A percentile compares a stretch with the other conserved stretches of the same genome.
Conservation (phyloP, 495 filamentous ascomycete genomes). For the Parachaetomium inaequale region DNA sequence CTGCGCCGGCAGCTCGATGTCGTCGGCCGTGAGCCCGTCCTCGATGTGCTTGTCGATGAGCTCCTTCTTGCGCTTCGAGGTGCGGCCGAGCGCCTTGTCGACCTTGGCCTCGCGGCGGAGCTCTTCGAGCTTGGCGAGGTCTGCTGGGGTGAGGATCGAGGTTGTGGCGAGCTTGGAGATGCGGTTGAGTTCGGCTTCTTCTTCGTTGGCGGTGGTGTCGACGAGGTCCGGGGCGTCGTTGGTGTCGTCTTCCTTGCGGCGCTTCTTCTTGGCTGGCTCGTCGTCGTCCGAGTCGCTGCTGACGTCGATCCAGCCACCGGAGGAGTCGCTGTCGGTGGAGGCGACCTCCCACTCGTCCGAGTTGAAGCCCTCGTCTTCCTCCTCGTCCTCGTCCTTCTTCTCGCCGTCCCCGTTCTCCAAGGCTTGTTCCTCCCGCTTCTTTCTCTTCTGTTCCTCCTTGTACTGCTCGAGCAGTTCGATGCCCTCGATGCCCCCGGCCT, state of each 20-base stretch:
- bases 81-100: slow-evolving; percentile 52
- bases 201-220: slow-evolving; percentile 32
- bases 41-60: slow-evolving; percentile 63
- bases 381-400: slow-evolving; percentile 37
- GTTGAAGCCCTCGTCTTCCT: slow-evolving; percentile 62
- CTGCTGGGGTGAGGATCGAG: slow-evolving; percentile 83
- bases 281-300: slow-evolving; percentile 74
- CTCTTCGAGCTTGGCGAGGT: slow-evolving; percentile 87
- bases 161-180: slow-evolving; percentile 72
- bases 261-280: slow-evolving; percentile 63
- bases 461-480: slow-evolving; percentile 86
- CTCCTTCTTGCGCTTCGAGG: slow-evolving; percentile 46
- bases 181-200: slow-evolving; percentile 33
- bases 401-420: slow-evolving; percentile 38
- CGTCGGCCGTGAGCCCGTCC: slow-evolving; percentile 77
- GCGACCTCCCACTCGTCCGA: slow-evolving; percentile 85
- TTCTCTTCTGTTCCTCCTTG: slow-evolving; percentile 83
- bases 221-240: slow-evolving; percentile 29
- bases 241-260: slow-evolving; percentile 28
- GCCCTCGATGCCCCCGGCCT: slow-evolving; percentile 81
- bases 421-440: slow-evolving; percentile 64
- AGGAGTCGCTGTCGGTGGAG: slow-evolving; percentile 68
- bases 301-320: slow-evolving; percentile 87
- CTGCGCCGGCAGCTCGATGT: slow-evolving; percentile 76
- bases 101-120: slow-evolving; percentile 70